Evolutionary conservation across 495 filamentous ascomycete genomes (phyloP).

Genomic region (Penicillium malachiteum): DNA sequence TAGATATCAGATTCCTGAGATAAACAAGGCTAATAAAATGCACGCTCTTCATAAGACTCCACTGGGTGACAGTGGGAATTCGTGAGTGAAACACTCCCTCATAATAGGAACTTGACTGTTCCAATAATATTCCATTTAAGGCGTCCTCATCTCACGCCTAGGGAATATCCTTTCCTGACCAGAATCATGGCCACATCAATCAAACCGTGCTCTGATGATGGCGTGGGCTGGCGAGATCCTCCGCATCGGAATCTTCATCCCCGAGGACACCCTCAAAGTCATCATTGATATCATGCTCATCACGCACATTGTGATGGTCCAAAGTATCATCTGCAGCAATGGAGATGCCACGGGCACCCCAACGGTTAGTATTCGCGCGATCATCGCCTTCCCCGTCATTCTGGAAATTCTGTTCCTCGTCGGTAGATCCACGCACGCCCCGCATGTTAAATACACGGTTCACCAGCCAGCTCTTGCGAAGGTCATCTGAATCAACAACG

Average conservation of each 20-base stretch:
- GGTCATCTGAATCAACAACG: constrained; percentile 90
- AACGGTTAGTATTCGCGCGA: constrained; percentile 49
- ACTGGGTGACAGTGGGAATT: no score
- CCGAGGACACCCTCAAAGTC: not conserved
- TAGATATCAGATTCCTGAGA: no score
- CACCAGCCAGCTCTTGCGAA: constrained; percentile 74
- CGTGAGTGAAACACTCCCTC: not conserved
- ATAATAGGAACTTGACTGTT: not conserved
- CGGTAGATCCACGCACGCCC: constrained; percentile 28
- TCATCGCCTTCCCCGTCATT: constrained; percentile 34
- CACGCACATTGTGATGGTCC: constrained; percentile 42
- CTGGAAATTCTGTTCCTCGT: constrained; percentile 41
- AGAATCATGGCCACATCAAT: not conserved
- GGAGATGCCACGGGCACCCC: constrained; percentile 77
- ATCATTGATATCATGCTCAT: constrained; percentile 9
- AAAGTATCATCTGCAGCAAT: constrained; percentile 78
- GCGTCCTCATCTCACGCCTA: no score
- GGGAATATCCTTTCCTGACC: no score
- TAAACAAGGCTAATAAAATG: not conserved
- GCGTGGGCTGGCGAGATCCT: not conserved
- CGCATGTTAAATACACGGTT: constrained; percentile 47
- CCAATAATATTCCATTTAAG: not conserved
- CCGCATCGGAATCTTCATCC: not conserved
- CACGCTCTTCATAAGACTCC: not conserved
- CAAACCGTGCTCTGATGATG: not conserved